Evolutionary conservation across 257 asterid genomes (phyloP).

Genomic region (Ligustrum vulgare): DNA sequence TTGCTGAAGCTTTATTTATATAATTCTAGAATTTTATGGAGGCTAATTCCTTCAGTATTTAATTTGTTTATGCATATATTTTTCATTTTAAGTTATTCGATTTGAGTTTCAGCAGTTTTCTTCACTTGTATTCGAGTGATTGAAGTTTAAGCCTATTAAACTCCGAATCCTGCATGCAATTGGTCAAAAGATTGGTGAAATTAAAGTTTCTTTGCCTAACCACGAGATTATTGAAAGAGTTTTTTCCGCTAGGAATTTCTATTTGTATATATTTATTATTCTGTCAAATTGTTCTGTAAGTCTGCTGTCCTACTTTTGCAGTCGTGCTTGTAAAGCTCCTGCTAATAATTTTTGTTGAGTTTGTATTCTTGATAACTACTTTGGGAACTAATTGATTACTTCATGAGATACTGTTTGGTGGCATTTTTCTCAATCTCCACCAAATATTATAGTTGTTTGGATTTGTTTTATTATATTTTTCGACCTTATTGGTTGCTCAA

Average conservation of each 20-base stretch:
- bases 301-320: neutral
- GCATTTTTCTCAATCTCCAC: neutral
- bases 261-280: neutral
- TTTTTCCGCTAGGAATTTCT: neutral
- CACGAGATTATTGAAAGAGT: neutral
- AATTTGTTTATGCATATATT: neutral
- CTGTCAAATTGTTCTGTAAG: neutral
- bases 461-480: neutral
- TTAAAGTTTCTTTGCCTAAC: neutral
- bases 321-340: neutral
- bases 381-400: neutral
- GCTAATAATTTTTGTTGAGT: neutral
- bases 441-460: neutral
- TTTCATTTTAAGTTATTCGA: neutral
- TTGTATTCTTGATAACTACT: neutral
- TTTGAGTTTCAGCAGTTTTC: conserved; percentile 1
- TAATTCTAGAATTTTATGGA: neutral
- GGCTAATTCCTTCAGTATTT: neutral
- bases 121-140: neutral
- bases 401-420: neutral
- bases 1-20: neutral
- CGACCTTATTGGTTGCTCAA: neutral
- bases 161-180: neutral
- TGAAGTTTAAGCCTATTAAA: neutral
- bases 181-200: neutral